These are phyloP conservation scores for Candida endomychidarum DNA, from an alignment of 805 yeast species.

Conservation along the genomic window DNA sequence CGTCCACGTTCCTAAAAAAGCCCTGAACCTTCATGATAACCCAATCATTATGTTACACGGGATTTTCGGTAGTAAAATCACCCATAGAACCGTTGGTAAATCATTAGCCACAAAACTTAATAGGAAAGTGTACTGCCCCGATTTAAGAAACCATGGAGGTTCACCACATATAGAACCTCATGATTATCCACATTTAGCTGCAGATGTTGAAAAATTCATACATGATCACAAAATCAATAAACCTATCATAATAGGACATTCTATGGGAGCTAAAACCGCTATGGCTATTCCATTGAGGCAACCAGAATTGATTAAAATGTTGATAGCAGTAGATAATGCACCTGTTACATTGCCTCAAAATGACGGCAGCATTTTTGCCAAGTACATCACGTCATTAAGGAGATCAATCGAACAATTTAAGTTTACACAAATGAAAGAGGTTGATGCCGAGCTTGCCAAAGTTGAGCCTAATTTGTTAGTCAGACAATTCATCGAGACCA, in stretches of 20 bases:
- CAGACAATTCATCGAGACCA: constrained; percentile 77
- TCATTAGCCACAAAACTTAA: constrained; percentile 46
- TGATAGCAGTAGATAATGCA: constrained; percentile 86
- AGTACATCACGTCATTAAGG: constrained; percentile 63
- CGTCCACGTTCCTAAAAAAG: constrained; percentile 31
- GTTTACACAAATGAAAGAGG: constrained; percentile 58
- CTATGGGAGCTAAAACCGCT: constrained; percentile 93
- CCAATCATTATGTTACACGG: constrained; percentile 88
- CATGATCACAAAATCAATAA: constrained; percentile 27
- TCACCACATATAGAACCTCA: constrained; percentile 75
- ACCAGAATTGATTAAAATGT: constrained; percentile 58
- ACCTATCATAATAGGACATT: constrained; percentile 74
- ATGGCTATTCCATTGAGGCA: constrained; percentile 79
- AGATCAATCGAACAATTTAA: constrained; percentile 50
- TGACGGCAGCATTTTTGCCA: constrained; percentile 53
- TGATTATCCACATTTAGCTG: constrained; percentile 78
- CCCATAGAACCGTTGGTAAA: constrained; percentile 77
- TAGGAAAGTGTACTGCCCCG: constrained; percentile 67
- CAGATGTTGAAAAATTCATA: constrained; percentile 80
- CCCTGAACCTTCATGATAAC: constrained; percentile 28
- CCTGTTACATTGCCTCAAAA: constrained; percentile 65
- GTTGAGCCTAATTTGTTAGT: constrained; percentile 62
- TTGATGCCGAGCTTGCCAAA: constrained; percentile 58
- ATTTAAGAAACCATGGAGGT: constrained; percentile 89
- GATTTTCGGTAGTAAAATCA: constrained; percentile 78